These are phyloP conservation scores for Byssothecium circinans DNA, from an alignment of 2,329 filamentous ascomycete species.

Conservation along the genomic window DNA sequence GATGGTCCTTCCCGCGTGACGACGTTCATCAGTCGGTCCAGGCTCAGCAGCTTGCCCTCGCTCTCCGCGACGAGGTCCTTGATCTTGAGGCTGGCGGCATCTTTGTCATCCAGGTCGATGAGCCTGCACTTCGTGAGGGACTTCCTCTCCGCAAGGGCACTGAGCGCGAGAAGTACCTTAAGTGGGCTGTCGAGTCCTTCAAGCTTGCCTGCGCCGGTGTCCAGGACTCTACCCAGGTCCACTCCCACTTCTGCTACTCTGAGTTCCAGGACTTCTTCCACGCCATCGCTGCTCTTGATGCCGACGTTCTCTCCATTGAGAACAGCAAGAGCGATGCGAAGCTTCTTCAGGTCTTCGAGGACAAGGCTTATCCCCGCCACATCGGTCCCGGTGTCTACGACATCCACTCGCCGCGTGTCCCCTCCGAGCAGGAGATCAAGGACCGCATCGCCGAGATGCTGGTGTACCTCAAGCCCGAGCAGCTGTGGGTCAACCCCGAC, in stretches of 20 bases:
- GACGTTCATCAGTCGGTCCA: slow-evolving; percentile 99
- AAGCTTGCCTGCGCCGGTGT: slow-evolving; percentile 92
- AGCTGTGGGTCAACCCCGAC: slow-evolving; percentile 99
- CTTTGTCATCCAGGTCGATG: slow-evolving; percentile 98
- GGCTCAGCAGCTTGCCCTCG: slow-evolving; percentile 97
- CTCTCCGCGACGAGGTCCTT: slow-evolving; percentile 96
- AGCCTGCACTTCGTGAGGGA: slow-evolving; percentile 98
- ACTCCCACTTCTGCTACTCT: slow-evolving; percentile 99
- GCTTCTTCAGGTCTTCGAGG: slow-evolving; percentile 97
- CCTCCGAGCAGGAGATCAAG: slow-evolving; percentile 97
- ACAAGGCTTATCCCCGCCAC: slow-evolving; percentile 95
- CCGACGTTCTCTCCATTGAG: slow-evolving; percentile 98
- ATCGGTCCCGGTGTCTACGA: slow-evolving; percentile 99
- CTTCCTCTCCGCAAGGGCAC: slow-evolving; percentile 91
- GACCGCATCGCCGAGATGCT: slow-evolving; percentile 98
- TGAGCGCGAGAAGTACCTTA: slow-evolving; percentile 95
- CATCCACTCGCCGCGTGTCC: slow-evolving; percentile 98
- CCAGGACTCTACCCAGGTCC: slow-evolving; percentile 94
- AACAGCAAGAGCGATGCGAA: slow-evolving; percentile 99
- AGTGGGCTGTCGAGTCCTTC: slow-evolving; percentile 98
- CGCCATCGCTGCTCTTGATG: slow-evolving; percentile 96
- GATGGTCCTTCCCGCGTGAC: slow-evolving; percentile 99
- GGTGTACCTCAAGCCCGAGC: slow-evolving; percentile 88
- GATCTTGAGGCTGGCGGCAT: slow-evolving; percentile 97
- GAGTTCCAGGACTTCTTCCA: slow-evolving; percentile 99